Base-by-base conservation (phyloP, 257 asterid genomes). In the Nicotiana undulata region DNA sequence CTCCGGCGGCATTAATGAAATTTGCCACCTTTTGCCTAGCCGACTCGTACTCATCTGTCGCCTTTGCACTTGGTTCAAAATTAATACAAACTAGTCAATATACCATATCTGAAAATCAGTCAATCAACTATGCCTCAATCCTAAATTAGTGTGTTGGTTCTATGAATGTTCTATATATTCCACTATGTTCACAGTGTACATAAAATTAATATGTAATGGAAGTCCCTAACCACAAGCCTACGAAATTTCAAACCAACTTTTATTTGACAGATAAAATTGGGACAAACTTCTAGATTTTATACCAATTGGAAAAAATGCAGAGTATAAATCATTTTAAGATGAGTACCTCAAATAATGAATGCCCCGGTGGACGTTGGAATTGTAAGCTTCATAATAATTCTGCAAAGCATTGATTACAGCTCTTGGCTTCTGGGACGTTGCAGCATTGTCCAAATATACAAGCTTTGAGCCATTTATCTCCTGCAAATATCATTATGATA, bases 381-480 rank as follows among this genome's bases (percentile, higher is more conserved):
- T 96, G 58, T 89, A 92, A 60, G 83, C 32, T 76, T 90, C 98
- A 22, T 96, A 94, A 85, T 96, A 96, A 72, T 83, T 85, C 90
- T 80, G 88, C 80, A 94, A 84, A 20, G 97, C 94, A 40, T 89
- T 86, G 79, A 96, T 22, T 67, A 96, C 98, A 44, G 85, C 89
- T 58, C 72, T 82, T 40, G 99, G 99, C 97, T 96, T 96, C 91
- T 96, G 99, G 56, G 99, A 96, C n/a, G 98, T 96, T 60, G 99
- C 99, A 61, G 98, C 99, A 84, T 94, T 96, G 72, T 96, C 99
- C 93, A 96, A 88, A 88, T 96, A 96, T 84, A 96, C 99, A 44
- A 96, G 92, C 85, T 77, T 91, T 82, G 88, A 89, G 58, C 98
- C 98, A 83, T 96, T 89, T 85, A 96, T 87, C 91, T 91, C 97